Evolutionary conservation across 2,329 filamentous ascomycete species (phyloP).

Genomic region (Penicillium hesseltinei): DNA sequence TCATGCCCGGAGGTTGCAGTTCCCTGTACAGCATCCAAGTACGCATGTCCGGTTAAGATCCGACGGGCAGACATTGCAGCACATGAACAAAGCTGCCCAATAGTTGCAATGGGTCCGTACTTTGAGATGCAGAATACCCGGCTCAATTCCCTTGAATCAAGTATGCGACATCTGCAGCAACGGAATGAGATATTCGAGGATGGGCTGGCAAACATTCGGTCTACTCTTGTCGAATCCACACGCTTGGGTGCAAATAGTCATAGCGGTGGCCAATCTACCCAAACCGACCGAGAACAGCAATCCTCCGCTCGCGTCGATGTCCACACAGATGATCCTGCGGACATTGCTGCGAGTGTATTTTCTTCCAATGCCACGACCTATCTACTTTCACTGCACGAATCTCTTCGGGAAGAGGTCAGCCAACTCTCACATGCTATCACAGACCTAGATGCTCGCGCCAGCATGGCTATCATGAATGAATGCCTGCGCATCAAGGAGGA

Average conservation of each 20-base stretch:
- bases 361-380: conserved; percentile 52
- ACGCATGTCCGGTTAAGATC: conserved; percentile 43
- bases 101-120: conserved; percentile 49
- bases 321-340: conserved; percentile 15
- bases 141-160: conserved; percentile 45
- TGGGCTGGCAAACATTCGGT: conserved; percentile 44
- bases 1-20: conserved; percentile 38
- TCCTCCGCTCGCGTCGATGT: background rate
- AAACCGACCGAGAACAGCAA: conserved; percentile 15
- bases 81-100: conserved; percentile 51
- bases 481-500: conserved; percentile 61
- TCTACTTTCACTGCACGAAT: conserved; percentile 60
- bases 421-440: conserved; percentile 55
- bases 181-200: conserved; percentile 50
- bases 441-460: conserved; percentile 60
- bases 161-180: conserved; percentile 45
- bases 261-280: conserved; percentile 11
- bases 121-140: conserved; percentile 45
- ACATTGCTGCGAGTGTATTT: conserved; percentile 27
- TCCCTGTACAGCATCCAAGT: conserved; percentile 41
- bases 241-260: conserved; percentile 10
- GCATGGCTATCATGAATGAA: conserved; percentile 63
- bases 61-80: conserved; percentile 39
- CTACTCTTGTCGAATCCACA: conserved; percentile 36
- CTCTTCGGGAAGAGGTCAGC: conserved; percentile 58